Percentiles rank a stretch among this genome's conserved stretches.
Conservation (phyloP, 371 early-diverging fungal species). For the Mortierella sp. region DNA sequence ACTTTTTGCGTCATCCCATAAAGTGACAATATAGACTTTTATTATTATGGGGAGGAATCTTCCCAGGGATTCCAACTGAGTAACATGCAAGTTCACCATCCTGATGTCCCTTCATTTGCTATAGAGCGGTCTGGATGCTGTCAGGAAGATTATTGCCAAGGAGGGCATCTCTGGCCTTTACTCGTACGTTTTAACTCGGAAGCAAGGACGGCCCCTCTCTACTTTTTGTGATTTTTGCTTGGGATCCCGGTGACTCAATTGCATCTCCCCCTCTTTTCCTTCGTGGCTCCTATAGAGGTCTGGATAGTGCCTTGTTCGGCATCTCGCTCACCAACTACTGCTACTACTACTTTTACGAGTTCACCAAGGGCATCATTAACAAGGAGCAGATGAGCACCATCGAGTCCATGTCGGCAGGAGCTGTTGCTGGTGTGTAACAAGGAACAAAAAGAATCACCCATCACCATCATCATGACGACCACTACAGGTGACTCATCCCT, state of each 20-base stretch:
- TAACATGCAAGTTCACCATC: no score
- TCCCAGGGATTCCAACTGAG: no score
- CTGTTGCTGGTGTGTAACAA: constrained; percentile 79
- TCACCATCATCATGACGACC: no score
- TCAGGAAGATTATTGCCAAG: constrained; percentile 85
- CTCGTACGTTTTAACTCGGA: constrained; percentile 67
- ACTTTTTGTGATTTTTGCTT: background rate
- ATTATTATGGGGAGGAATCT: no score
- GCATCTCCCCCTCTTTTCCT: constrained; percentile 4
- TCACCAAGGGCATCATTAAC: constrained; percentile 86
- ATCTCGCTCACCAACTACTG: constrained; percentile 95
- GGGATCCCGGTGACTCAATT: constrained; percentile 1
- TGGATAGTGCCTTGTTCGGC: constrained; percentile 95
- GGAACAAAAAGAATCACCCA: no score
- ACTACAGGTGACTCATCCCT: no score
- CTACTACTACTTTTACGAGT: constrained; percentile 96
- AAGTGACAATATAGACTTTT: no score
- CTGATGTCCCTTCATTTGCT: no score
- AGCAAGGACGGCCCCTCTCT: no score
- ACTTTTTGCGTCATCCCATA: background rate
- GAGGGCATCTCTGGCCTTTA: constrained; percentile 93
- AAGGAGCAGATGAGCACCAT: constrained; percentile 80
- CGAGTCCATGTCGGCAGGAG: constrained; percentile 92
- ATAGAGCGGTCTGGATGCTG: constrained; percentile 80
- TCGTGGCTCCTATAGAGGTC: constrained; percentile 76